Evolutionary conservation across 495 filamentous ascomycete genomes (phyloP).

Genomic region (Parathielavia appendiculata): DNA sequence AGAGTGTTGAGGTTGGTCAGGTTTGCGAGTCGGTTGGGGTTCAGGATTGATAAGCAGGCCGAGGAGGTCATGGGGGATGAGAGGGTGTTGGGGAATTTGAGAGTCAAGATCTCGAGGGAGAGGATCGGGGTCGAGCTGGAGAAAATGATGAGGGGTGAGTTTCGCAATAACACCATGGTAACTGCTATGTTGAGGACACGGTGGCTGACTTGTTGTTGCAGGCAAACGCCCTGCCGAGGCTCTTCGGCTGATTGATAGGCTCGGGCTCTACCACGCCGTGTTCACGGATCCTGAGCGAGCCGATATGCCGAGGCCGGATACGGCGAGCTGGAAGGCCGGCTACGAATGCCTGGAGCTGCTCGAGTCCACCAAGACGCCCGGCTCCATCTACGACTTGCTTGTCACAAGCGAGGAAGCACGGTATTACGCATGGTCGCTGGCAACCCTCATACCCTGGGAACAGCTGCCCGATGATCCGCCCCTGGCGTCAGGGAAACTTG

Average conservation of each 20-base stretch:
- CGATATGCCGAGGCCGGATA: constrained; percentile 35
- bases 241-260: constrained; percentile 65
- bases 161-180: neutral
- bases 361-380: constrained; percentile 44
- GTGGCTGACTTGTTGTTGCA: constrained; percentile 25
- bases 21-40: constrained; percentile 81
- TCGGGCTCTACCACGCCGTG: constrained; percentile 72
- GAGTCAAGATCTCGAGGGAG: constrained; percentile 86
- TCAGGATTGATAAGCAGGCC: constrained; percentile 63
- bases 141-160: constrained; percentile 79
- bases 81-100: constrained; percentile 69
- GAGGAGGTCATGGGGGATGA: constrained; percentile 68
- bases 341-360: constrained; percentile 49
- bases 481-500: constrained; percentile 39
- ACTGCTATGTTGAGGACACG: neutral
- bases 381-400: constrained; percentile 49
- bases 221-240: constrained; percentile 64
- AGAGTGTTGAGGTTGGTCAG: constrained; percentile 83
- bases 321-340: constrained; percentile 41
- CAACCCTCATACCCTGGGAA: constrained; percentile 71
- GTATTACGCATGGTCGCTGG: constrained; percentile 71
- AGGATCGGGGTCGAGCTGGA: constrained; percentile 75
- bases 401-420: constrained; percentile 53
- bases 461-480: constrained; percentile 45
- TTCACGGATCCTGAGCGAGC: constrained; percentile 61